phyloP scores from a whole-genome alignment of 306 rosid genomes.

The Parietaria judaica region DNA sequence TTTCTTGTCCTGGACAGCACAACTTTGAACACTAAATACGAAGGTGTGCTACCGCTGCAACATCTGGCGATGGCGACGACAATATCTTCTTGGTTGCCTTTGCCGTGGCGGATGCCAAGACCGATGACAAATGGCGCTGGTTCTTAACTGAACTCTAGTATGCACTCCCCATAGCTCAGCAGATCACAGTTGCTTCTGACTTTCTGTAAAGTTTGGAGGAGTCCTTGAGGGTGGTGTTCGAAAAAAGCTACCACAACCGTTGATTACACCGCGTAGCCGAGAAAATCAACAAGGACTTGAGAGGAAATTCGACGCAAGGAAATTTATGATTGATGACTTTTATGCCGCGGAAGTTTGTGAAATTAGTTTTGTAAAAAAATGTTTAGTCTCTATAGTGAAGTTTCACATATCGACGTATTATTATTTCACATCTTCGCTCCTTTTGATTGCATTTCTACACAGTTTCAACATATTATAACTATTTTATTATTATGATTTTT shows the following conservation, averaged over 20 bases:
- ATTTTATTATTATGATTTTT: too few species aligned
- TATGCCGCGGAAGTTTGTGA: conserved; percentile 89
- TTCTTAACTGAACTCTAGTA: conserved; percentile 66
- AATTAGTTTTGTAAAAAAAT: too few species aligned
- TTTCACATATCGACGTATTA: conserved; percentile 68
- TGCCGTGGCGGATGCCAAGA: conserved; percentile 82
- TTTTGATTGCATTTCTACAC: too few species aligned
- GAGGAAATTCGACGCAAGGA: conserved; percentile 92
- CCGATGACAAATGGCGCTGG: conserved; percentile 92
- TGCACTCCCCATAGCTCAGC: conserved; percentile 49
- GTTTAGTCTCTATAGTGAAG: too few species aligned
- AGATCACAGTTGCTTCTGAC: conserved; percentile 75
- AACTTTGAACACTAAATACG: conserved; percentile 81
- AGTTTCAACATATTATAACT: too few species aligned
- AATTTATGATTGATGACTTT: conserved; percentile 81
- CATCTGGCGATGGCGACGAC: conserved; percentile 78
- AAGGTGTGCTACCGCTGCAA: conserved; percentile 77
- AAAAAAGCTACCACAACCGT: conserved; percentile 62
- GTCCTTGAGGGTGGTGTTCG: conserved; percentile 62
- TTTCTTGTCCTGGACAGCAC: conserved; percentile 75
- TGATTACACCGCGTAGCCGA: conserved; percentile 88
- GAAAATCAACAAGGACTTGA: conserved; percentile 80
- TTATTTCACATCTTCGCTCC: too few species aligned
- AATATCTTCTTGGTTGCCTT: conserved; percentile 79
- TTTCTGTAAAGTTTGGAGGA: conserved; percentile 59